Conservation (phyloP, 2,329 filamentous ascomycete species). For the Pyrenophora seminiperda region DNA sequence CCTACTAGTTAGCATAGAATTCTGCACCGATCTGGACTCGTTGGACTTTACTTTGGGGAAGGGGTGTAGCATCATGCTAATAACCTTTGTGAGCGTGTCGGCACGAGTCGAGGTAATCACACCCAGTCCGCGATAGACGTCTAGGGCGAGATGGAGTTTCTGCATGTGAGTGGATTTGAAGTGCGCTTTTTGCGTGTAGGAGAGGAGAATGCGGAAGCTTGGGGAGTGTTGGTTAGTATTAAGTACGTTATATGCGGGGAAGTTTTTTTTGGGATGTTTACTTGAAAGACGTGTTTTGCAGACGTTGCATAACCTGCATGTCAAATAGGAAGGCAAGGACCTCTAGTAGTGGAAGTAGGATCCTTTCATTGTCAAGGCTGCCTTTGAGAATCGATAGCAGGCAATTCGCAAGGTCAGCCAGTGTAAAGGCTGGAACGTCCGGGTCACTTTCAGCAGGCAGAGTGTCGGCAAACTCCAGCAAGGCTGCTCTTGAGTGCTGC, state of each 20-base stretch:
- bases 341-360: constrained; percentile 77
- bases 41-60: constrained; percentile 68
- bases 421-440: constrained; percentile 20
- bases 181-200: constrained; percentile 75
- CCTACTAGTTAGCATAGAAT: too few species aligned
- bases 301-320: constrained; percentile 50
- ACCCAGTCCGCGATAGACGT: constrained; percentile 75
- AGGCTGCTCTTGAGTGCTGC: constrained; percentile 68
- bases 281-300: constrained; percentile 59
- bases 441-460: constrained; percentile 22
- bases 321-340: constrained; percentile 72
- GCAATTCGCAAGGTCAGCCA: constrained; percentile 33
- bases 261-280: constrained; percentile 45
- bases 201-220: constrained; percentile 67
- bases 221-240: constrained; percentile 1
- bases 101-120: constrained; percentile 56
- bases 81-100: constrained; percentile 70
- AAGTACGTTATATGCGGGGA: background rate
- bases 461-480: constrained; percentile 55
- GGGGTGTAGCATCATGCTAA: constrained; percentile 76
- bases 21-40: too few species aligned
- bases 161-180: constrained; percentile 82
- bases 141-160: constrained; percentile 79
- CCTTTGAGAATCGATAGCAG: constrained; percentile 38
- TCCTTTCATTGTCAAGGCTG: constrained; percentile 63